Evolutionary conservation across 179 eudicot species (phyloP), one percentile per base, ranked within the genome.

Genomic region (Actinidia arguta): DNA sequence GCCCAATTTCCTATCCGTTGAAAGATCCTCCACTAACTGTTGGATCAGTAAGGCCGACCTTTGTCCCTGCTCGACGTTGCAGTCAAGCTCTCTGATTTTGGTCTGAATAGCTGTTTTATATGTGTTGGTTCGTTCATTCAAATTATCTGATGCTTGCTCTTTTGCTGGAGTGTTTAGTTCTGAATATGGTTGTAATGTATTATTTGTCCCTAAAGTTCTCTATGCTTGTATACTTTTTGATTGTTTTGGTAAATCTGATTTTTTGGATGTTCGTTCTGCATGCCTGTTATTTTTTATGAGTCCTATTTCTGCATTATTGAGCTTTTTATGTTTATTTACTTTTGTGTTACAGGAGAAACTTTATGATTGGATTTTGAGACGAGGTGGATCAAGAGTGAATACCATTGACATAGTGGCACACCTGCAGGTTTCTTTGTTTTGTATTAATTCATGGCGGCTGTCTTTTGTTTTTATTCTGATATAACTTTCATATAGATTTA

Each of bases 341-440:
- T 75, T 17, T 69, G 6, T 10, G 27, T 71, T 82, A 74, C 83
- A 90, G 92, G 92, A 88, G 72, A 90, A 88, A 74, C 83, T 90
- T 25, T 87, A 88, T 42, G 87, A 87, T 5, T 90, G 88, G 90
- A 87, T 88, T 70, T 80, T 82, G 78, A 88, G 91, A 56, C 88
- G 88, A 67, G 86, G 80, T 47, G 92, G 92, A 20, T 77, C 90
- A 22, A 87, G 87, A 83, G 88, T 88, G 82, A 87, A 84, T 54
- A 64, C 88, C 13, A 64, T 54, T 73, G 92, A 90, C 67, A 62
- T 88, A 80, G 25, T 87, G 69, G 61, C 80, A 5, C 88, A 88
- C 81, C 31, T 90, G 68, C 91, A 90, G 92, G 92, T 90, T 55
- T 78, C 46, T n/a, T 83, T 72, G 24, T 2, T 50, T 44, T 48